Evolutionary conservation across 2,329 filamentous ascomycete species (phyloP), one percentile per base, ranked within the genome.

Genomic region (Cladosporium halotolerans): DNA sequence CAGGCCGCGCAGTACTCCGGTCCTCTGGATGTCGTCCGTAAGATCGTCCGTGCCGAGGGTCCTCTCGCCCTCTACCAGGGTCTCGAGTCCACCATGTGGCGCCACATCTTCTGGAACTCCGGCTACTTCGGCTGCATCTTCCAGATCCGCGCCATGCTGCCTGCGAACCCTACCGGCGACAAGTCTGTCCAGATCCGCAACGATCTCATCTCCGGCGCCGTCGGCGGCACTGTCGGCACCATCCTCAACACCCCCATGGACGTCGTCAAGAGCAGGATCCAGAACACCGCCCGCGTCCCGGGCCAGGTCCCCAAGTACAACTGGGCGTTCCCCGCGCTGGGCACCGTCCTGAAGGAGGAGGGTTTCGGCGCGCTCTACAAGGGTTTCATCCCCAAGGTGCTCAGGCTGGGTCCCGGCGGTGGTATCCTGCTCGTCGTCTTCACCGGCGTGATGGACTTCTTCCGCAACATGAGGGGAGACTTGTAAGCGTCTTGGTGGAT

Each of bases 51-150:
- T 69, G 79, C 84, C 56, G 92, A 97, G 73, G 92, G 93, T 7
- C 75, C 85, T 13, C 78, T 97, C 58, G 89, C 92, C 56, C 79
- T 99, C 69, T 99, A 97, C 80, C 95, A 97, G 72, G 93, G 93
- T 54, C 83, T 99, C 45, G 93, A 99, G 77, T 92, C 88, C 57
- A 99, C 93, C 53, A 77, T 97, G 76, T 99, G 93, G 93, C 85
- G 93, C 59, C 93, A 99, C 73, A 83, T 90, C 53, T 77, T 90
- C 56, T 96, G 91, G 91, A 96, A 96, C 73, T 83, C 88, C 11
- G 92, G 91, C 55, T 96, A 96, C 80, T 99, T 99, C 71, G 93
- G 93, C 66, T 95, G 90, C 74, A 99, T 99, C 71, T 96, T 95
- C 83, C 93, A 99, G 75, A 89, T 97, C 58, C 87, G 91, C 68